Conservation (phyloP, 345 rosid genomes). For the Geranium rotundifolium region DNA sequence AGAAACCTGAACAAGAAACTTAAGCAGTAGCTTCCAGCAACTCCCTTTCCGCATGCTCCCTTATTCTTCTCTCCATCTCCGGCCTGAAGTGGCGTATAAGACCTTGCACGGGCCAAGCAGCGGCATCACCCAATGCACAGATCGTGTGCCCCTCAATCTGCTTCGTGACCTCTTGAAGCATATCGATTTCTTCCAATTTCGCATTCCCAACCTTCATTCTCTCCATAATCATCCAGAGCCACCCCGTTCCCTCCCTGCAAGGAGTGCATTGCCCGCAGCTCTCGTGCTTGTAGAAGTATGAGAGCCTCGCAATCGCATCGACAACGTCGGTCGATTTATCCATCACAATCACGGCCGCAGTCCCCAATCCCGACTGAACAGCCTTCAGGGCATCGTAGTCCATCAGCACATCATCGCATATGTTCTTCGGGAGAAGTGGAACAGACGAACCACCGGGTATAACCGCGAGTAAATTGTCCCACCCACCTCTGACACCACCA, state of each 20-base stretch:
- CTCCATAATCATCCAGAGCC: constrained; percentile 99
- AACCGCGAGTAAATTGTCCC: constrained; percentile 93
- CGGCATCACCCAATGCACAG: constrained; percentile 97
- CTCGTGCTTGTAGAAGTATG: constrained; percentile 97
- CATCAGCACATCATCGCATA: constrained; percentile 89
- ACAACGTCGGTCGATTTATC: constrained; percentile 97
- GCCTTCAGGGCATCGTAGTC: constrained; percentile 98
- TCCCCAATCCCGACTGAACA: constrained; percentile 81
- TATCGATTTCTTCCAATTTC: constrained; percentile 91
- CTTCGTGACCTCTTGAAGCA: constrained; percentile 96
- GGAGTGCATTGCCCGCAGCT: constrained; percentile 99
- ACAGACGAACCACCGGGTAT: constrained; percentile 96
- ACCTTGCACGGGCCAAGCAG: constrained; percentile 99
- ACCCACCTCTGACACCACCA: constrained; percentile 93
- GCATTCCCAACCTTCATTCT: constrained; percentile 94
- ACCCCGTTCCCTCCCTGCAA: constrained; percentile 94
- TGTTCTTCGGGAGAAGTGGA: constrained; percentile 72
- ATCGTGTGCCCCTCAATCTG: constrained; percentile 99
- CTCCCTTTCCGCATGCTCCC: constrained; percentile 81
- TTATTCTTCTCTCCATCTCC: constrained; percentile 91
- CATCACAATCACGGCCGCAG: constrained; percentile 98
- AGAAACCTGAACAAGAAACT: constrained; percentile 22
- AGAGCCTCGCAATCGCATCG: constrained; percentile 94
- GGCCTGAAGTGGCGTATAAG: constrained; percentile 95
- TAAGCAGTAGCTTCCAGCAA: constrained; percentile 84